Conservation (phyloP, 83 land plant species). For the Isoetes engelmannii region DNA sequence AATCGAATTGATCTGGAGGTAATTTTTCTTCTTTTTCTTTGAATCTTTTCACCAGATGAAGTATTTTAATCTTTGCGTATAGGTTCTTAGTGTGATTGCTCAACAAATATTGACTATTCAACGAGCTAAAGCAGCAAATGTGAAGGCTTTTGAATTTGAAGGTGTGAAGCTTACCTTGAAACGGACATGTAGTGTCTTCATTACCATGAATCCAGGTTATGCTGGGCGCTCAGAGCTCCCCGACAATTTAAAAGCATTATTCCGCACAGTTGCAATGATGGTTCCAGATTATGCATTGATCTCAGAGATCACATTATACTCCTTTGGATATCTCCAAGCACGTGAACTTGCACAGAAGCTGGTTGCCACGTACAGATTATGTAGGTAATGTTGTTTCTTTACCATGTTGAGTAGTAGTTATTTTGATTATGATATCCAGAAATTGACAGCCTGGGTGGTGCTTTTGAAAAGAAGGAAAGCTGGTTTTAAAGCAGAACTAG, state of each 20-base stretch:
- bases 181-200: constrained; percentile 36
- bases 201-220: constrained; percentile 46
- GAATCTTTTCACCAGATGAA: background rate
- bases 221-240: constrained; percentile 43
- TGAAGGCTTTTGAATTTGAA: constrained; percentile 34
- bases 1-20: constrained; percentile 45
- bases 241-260: constrained; percentile 38
- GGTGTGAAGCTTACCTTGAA: constrained; percentile 32
- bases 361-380: constrained; percentile 38
- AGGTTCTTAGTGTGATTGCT: constrained; percentile 46
- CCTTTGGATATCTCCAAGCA: constrained; percentile 39
- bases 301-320: constrained; percentile 39
- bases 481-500: too few relatives aligned
- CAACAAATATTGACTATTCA: constrained; percentile 43
- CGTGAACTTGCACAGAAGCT: constrained; percentile 37
- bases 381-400: constrained; percentile 19
- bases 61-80: background rate
- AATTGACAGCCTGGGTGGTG: too few relatives aligned
- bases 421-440: too few relatives aligned
- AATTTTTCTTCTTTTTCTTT: background rate
- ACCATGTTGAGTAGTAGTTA: too few relatives aligned
- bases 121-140: constrained; percentile 36
- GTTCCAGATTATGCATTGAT: constrained; percentile 48
- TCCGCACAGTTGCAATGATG: constrained; percentile 46
- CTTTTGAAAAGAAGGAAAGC: too few relatives aligned